phyloP scores from a whole-genome alignment of 75 land plant species.

The Selaginella moellendorffii region DNA sequence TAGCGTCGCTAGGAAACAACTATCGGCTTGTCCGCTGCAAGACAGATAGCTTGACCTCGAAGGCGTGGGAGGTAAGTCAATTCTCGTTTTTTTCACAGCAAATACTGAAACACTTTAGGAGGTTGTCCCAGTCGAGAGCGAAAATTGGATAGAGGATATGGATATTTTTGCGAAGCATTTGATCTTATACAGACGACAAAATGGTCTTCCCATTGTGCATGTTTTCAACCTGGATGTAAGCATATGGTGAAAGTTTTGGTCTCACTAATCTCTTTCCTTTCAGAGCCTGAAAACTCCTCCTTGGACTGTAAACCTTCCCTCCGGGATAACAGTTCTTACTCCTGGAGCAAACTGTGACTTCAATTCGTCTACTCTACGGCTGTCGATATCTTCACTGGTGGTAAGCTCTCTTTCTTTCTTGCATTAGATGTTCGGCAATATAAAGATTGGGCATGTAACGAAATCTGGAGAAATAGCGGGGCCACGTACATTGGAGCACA shows the following conservation, averaged over 20 bases:
- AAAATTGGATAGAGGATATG: slow-evolving; percentile 55
- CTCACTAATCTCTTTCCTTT: background rate
- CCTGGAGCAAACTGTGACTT: slow-evolving; percentile 92
- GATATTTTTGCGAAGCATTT: slow-evolving; percentile 76
- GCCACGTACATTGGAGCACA: no score
- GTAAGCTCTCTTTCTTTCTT: slow-evolving; percentile 21
- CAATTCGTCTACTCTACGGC: slow-evolving; percentile 48
- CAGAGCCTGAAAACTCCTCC: background rate
- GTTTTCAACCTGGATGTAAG: slow-evolving; percentile 37
- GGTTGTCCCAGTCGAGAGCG: slow-evolving; percentile 37
- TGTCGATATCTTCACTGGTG: slow-evolving; percentile 74
- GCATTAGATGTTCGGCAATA: background rate
- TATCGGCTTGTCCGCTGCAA: slow-evolving; percentile 54
- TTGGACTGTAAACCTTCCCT: slow-evolving; percentile 44
- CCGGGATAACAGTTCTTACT: slow-evolving; percentile 27
- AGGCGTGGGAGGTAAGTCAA: slow-evolving; percentile 62
- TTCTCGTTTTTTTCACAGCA: background rate
- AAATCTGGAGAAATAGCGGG: no score
- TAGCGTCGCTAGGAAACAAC: slow-evolving; percentile 12
- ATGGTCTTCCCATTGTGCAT: slow-evolving; percentile 42
- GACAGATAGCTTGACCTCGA: slow-evolving; percentile 27
- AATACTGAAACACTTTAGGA: slow-evolving; percentile 26
- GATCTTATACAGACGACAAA: slow-evolving; percentile 47
- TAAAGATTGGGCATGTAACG: no score
- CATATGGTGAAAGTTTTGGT: background rate